Percentiles rank a stretch among this genome's conserved stretches.
Evolutionary conservation across 371 early-diverging fungal genomes (phyloP).

Genomic region (Nematocida sp.): DNA sequence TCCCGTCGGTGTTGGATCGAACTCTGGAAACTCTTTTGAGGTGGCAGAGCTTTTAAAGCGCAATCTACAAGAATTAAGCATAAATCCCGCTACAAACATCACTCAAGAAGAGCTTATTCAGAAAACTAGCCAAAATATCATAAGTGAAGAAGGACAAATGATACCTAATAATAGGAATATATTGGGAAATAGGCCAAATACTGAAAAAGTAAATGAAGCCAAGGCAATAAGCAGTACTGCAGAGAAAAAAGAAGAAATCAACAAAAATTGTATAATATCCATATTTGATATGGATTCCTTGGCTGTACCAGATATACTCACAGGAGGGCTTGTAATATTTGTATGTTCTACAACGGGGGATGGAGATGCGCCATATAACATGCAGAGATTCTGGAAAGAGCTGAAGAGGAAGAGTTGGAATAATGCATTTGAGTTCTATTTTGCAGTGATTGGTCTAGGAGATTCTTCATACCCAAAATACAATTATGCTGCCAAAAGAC

Average conservation of each 20-base stretch:
- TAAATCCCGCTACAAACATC: not conserved
- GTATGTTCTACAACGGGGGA: conserved; percentile 69
- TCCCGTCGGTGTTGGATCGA: conserved; percentile 65
- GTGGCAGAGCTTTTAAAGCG: conserved; percentile 51
- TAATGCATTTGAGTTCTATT: conserved; percentile 48
- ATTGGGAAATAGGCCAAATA: too few relatives aligned
- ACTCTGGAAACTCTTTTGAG: conserved; percentile 62
- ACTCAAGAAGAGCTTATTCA: too few relatives aligned
- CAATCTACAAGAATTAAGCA: not conserved
- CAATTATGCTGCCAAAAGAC: conserved; percentile 87
- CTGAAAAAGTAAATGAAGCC: too few relatives aligned
- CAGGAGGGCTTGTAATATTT: conserved; percentile 62
- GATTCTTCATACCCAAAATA: conserved; percentile 72
- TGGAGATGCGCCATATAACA: conserved; percentile 67
- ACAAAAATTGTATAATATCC: too few relatives aligned
- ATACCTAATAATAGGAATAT: too few relatives aligned
- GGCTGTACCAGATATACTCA: not conserved
- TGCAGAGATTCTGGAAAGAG: conserved; percentile 60
- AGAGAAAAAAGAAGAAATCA: too few relatives aligned
- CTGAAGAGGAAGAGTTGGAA: conserved; percentile 51
- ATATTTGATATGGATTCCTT: not conserved
- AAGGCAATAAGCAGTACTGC: too few relatives aligned
- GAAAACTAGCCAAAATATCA: too few relatives aligned
- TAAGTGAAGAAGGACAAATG: too few relatives aligned
- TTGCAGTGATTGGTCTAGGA: conserved; percentile 69